These are phyloP conservation scores for Mycoemilia scoparia DNA, from an alignment of 192 early-diverging fungal genomes.

Conservation along the genomic window DNA sequence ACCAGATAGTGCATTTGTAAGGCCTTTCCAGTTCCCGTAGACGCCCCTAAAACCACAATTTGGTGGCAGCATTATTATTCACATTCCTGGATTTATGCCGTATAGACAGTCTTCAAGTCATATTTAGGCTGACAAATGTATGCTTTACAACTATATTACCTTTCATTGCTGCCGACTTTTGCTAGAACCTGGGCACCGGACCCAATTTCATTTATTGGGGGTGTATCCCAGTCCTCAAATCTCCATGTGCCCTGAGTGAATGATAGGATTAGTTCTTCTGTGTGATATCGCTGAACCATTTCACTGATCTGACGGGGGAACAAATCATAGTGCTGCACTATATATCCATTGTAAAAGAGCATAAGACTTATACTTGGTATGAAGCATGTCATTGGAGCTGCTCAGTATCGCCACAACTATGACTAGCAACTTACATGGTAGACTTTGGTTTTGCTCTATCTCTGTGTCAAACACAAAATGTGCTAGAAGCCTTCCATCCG, in stretches of 20 bases:
- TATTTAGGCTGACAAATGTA: too few species aligned
- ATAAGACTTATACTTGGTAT: neutral
- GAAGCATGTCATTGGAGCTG: neutral
- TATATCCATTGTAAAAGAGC: neutral
- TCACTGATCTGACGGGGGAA: constrained; percentile 75
- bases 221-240: constrained; percentile 54
- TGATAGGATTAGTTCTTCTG: constrained; percentile 63
- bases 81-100: too few species aligned
- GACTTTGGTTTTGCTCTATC: constrained; percentile 1
- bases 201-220: constrained; percentile 32
- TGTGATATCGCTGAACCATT: constrained; percentile 52
- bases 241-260: constrained; percentile 87
- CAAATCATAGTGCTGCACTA: constrained; percentile 53
- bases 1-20: constrained; percentile 83
- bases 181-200: constrained; percentile 62
- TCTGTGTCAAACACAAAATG: constrained; percentile 58
- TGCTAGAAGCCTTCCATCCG: constrained; percentile 61
- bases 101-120: too few species aligned
- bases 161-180: constrained; percentile 28
- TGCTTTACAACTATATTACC: constrained; percentile 6
- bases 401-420: constrained; percentile 9
- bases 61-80: neutral
- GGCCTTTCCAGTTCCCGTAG: constrained; percentile 60
- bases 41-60: too few species aligned
- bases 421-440: constrained; percentile 6